These are phyloP conservation scores for Ceratobasidium sp. DNA, from an alignment of 1,284 basidiomycete species.

Conservation along the genomic window DNA sequence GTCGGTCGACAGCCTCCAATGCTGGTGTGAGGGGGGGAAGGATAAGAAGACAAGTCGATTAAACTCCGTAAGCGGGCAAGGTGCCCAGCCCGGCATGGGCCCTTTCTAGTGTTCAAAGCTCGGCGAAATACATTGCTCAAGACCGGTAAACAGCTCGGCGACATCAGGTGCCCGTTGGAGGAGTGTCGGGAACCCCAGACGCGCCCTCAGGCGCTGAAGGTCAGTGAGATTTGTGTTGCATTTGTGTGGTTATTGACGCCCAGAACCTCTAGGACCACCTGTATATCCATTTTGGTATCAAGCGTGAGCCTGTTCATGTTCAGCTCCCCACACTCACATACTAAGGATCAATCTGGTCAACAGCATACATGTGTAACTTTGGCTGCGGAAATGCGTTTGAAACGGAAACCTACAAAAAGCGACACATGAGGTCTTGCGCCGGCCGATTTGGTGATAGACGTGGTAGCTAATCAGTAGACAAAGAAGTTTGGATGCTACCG, in stretches of 20 bases:
- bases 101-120: constrained; percentile 24
- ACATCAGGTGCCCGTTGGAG: constrained; percentile 24
- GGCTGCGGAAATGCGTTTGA: constrained; percentile 38
- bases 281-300: constrained; percentile 41
- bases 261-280: constrained; percentile 27
- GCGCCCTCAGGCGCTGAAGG: constrained; percentile 39
- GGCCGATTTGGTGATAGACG: too few species aligned
- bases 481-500: too few species aligned
- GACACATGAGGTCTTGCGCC: constrained; percentile 36
- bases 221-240: background rate
- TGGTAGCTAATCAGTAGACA: too few species aligned
- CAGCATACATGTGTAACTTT: constrained; percentile 32
- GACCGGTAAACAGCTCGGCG: constrained; percentile 11
- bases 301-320: constrained; percentile 24
- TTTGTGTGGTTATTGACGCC: background rate
- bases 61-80: too few species aligned
- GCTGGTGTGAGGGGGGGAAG: too few species aligned
- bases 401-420: constrained; percentile 39
- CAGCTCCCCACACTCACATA: background rate
- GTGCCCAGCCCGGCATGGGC: too few species aligned
- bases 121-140: constrained; percentile 3
- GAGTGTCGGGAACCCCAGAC: constrained; percentile 21
- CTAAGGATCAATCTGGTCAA: background rate
- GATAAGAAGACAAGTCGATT: too few species aligned
- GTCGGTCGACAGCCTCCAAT: too few species aligned